These are phyloP conservation scores for Lentinula lateritia DNA, from an alignment of 768 basidiomycete species.

Conservation along the genomic window DNA sequence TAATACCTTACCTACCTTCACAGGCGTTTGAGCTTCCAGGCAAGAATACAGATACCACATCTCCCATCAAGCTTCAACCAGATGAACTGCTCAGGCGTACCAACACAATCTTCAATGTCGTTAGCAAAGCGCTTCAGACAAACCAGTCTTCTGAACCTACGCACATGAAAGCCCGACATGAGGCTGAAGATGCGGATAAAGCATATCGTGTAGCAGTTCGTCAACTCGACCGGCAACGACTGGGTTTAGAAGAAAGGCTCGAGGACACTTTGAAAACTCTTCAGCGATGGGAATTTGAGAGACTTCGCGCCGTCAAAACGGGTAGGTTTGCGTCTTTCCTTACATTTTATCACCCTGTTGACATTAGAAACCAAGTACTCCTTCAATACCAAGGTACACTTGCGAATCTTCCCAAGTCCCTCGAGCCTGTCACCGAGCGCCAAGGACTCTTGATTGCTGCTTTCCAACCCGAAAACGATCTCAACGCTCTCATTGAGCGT, in stretches of 20 bases:
- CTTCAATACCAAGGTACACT: constrained; percentile 85
- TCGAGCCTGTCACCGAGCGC: constrained; percentile 60
- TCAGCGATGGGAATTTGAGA: constrained; percentile 83
- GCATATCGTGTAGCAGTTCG: constrained; percentile 77
- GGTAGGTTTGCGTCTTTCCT: constrained; percentile 33
- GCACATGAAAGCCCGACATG: constrained; percentile 64
- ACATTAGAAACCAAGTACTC: constrained; percentile 46
- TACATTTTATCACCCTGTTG: not conserved
- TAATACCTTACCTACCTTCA: not conserved
- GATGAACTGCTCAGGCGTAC: constrained; percentile 67
- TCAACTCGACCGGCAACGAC: constrained; percentile 77
- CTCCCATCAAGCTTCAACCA: constrained; percentile 19
- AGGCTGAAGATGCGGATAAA: constrained; percentile 79
- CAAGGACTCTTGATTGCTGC: constrained; percentile 74
- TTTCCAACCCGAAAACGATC: constrained; percentile 84
- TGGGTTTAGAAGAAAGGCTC: constrained; percentile 79
- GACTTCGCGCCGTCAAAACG: constrained; percentile 80
- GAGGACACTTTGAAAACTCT: constrained; percentile 77
- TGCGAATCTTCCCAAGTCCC: constrained; percentile 60
- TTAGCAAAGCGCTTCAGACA: constrained; percentile 64
- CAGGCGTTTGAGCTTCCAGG: constrained; percentile 59
- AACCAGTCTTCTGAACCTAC: constrained; percentile 52
- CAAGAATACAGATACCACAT: constrained; percentile 20
- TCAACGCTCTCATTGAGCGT: constrained; percentile 84
- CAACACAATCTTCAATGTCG: constrained; percentile 60